A percentile compares a stretch with the other conserved stretches of the same genome.
These are phyloP conservation scores for Mycena rebaudengoi DNA, from an alignment of 768 basidiomycete species.

Conservation along the genomic window DNA sequence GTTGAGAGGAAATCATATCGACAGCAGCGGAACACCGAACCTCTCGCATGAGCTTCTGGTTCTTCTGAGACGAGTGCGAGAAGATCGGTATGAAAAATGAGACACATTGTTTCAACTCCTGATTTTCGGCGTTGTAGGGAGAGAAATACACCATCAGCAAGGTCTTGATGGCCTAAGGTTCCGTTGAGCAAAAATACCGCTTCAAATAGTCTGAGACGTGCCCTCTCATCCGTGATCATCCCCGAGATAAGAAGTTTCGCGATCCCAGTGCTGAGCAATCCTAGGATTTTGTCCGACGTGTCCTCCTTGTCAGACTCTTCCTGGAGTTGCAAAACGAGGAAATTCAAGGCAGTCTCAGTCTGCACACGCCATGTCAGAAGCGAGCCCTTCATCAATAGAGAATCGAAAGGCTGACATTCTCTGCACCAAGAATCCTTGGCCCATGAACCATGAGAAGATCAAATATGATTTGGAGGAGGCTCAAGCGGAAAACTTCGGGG, in stretches of 20 bases:
- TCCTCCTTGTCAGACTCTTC: slow-evolving; percentile 59
- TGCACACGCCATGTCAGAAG: too few species aligned
- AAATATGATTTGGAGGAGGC: slow-evolving; percentile 82
- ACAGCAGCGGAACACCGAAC: slow-evolving; percentile 45
- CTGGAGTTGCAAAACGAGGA: slow-evolving; percentile 57
- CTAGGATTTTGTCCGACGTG: slow-evolving; percentile 58
- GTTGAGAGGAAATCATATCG: not conserved
- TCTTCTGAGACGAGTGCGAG: slow-evolving; percentile 78
- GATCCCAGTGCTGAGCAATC: slow-evolving; percentile 78
- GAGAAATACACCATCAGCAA: slow-evolving; percentile 72
- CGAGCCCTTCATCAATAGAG: not conserved
- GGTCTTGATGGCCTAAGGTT: slow-evolving; percentile 47
- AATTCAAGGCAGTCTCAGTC: slow-evolving; percentile 55
- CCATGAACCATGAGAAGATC: slow-evolving; percentile 90
- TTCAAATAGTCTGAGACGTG: slow-evolving; percentile 42
- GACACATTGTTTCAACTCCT: slow-evolving; percentile 85
- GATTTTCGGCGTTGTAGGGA: slow-evolving; percentile 82
- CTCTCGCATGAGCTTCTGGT: slow-evolving; percentile 78
- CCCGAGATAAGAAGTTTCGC: slow-evolving; percentile 88
- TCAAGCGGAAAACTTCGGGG: slow-evolving; percentile 70
- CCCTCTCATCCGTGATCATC: slow-evolving; percentile 76
- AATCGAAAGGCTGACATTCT: slow-evolving; percentile 28
- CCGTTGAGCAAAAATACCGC: slow-evolving; percentile 52
- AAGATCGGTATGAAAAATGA: slow-evolving; percentile 89
- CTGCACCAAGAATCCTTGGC: slow-evolving; percentile 55